Base-by-base conservation (phyloP, 1,284 basidiomycete genomes). In the Trametes versicolor region DNA sequence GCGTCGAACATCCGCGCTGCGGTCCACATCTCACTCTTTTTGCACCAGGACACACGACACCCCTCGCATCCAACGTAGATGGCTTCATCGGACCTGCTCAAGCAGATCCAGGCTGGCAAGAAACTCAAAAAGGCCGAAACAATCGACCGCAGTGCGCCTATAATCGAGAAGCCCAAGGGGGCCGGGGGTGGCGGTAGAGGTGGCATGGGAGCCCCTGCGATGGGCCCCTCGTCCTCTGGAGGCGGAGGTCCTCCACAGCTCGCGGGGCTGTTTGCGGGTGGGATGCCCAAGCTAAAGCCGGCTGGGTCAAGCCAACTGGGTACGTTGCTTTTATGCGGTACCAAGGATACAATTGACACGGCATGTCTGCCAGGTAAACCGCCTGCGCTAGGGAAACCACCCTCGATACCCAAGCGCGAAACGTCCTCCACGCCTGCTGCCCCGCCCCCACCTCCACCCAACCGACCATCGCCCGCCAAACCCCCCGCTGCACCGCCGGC, bases 261-360 rank as follows among this genome's bases (percentile, higher is more conserved):
- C 15, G 96, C 89, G 32, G 91, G 89, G 4, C 77, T 97, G 6
- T 97, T 97, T 74, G 94, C 95, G 45, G 94, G 94, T 25, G 95
- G 96, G 1, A 91, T 97, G 82, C 96, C 96, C 1, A 95, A 94
- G 74, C 76, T 97, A 71, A 96, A 92, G 80, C 88, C 93, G 59
- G 85, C 91, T 23, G 92, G 89, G 21, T 83, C 87, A 65, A 82
- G 72, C 62, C 85, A 81, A 76, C 73, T 81, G 67, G 84, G 91
- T 91, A 72, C 70, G 84, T 74, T 71, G 34, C n/a, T 36, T 43
- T 37, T n/a, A 29, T 21, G 17, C 51, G 10, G 29, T 23, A 48
- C 47, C 50, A 64, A 60, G 56, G 34, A 49, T 49, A 21, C 29
- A 12, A 25, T 60, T 63, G 65, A 61, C 54, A 66, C 41, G 34